Percentiles rank a stretch among this genome's conserved stretches.
These are phyloP conservation scores for Magnolia changhungtana DNA, from an alignment of 164 flowering plant genomes.

Conservation along the genomic window DNA sequence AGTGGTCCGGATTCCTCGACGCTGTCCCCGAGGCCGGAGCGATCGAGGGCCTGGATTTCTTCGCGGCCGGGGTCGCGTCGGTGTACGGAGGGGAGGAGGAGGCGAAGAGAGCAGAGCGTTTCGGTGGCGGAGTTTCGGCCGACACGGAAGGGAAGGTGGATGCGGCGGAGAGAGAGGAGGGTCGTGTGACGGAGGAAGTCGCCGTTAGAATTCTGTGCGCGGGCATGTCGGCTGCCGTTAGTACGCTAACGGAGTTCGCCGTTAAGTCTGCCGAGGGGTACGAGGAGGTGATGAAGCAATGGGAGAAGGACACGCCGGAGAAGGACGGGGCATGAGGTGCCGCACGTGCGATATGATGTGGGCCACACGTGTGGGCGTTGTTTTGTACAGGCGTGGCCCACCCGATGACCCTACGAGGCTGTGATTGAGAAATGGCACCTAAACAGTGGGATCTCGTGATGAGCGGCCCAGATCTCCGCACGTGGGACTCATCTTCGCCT, in stretches of 20 bases:
- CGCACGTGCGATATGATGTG: too few relatives aligned
- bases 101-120: slow-evolving; percentile 35
- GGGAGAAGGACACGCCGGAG: slow-evolving; percentile 40
- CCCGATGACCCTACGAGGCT: too few relatives aligned
- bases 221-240: slow-evolving; percentile 79
- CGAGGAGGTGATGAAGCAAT: slow-evolving; percentile 52
- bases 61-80: slow-evolving; percentile 78
- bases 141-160: slow-evolving; percentile 40
- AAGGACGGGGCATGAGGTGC: background rate
- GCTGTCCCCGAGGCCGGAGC: slow-evolving; percentile 46
- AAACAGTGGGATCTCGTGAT: too few relatives aligned
- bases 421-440: too few relatives aligned
- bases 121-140: slow-evolving; percentile 22
- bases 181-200: slow-evolving; percentile 50
- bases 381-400: too few relatives aligned
- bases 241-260: slow-evolving; percentile 71
- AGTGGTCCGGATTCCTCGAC: slow-evolving; percentile 77
- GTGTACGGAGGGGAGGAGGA: slow-evolving; percentile 28
- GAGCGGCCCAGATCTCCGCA: too few relatives aligned
- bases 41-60: slow-evolving; percentile 63
- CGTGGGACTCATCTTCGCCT: too few relatives aligned
- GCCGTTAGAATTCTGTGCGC: slow-evolving; percentile 75
- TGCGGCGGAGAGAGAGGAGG: slow-evolving; percentile 43
- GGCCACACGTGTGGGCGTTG: too few relatives aligned
- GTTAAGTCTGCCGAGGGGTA: slow-evolving; percentile 63